phyloP scores from a whole-genome alignment of 305 asterid species.

The Fraxinus albicans region DNA sequence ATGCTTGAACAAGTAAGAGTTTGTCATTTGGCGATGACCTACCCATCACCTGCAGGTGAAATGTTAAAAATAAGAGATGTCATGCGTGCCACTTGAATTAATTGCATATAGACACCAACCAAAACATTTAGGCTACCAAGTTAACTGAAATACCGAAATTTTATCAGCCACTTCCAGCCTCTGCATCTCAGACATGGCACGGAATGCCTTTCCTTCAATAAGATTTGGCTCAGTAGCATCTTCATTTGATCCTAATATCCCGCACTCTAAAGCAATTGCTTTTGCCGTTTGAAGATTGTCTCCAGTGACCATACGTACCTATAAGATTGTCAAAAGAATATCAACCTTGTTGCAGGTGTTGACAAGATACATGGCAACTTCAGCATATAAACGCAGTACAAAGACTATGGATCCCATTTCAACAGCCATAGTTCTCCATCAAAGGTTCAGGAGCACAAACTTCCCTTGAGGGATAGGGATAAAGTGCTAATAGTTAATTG shows the following conservation, averaged over 20 bases:
- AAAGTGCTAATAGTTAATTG: neutral
- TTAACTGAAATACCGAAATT: slow-evolving; percentile 69
- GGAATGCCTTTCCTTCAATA: slow-evolving; percentile 86
- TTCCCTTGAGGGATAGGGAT: neutral
- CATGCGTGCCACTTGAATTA: slow-evolving; percentile 6
- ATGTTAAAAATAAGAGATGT: slow-evolving; percentile 2
- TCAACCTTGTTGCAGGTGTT: neutral
- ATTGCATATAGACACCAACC: neutral
- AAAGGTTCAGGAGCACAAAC: slow-evolving; percentile 2
- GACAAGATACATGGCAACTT: neutral
- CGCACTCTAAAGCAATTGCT: slow-evolving; percentile 97
- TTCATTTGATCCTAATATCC: slow-evolving; percentile 68
- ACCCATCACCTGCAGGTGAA: slow-evolving; percentile 80
- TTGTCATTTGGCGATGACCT: slow-evolving; percentile 97
- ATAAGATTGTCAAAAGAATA: slow-evolving; percentile 14
- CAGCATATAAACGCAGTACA: neutral
- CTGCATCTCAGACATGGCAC: slow-evolving; percentile 57
- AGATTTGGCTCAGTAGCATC: slow-evolving; percentile 82
- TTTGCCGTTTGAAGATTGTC: slow-evolving; percentile 88
- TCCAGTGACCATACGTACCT: slow-evolving; percentile 99
- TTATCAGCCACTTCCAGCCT: slow-evolving; percentile 76
- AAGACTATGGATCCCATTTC: neutral
- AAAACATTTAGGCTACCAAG: slow-evolving; percentile 1
- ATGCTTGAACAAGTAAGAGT: slow-evolving; percentile 89
- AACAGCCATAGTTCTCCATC: neutral